Evolutionary conservation across 1,139 yeast genomes (phyloP).

Genomic region (Hyphopichia burtonii): DNA sequence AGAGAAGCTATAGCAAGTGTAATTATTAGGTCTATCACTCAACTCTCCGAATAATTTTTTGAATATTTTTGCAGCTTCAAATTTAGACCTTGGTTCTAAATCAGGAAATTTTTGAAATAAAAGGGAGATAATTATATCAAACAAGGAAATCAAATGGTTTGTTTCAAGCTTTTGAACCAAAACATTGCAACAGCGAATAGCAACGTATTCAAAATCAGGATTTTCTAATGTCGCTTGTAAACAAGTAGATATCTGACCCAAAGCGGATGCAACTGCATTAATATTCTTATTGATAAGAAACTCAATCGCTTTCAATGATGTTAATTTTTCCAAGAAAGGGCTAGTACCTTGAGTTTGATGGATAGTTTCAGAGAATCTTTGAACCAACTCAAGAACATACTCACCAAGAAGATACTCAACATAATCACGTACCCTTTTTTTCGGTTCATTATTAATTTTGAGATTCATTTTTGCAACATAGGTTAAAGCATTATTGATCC

Average conservation of each 20-base stretch:
- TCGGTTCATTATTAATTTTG: slow-evolving; percentile 10
- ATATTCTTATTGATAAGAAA: slow-evolving; percentile 65
- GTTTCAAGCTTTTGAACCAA: slow-evolving; percentile 52
- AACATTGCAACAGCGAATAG: slow-evolving; percentile 67
- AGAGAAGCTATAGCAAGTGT: slow-evolving; percentile 49
- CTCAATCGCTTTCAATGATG: slow-evolving; percentile 72
- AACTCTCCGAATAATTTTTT: slow-evolving; percentile 36
- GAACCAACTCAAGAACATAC: slow-evolving; percentile 75
- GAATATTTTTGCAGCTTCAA: slow-evolving; percentile 46
- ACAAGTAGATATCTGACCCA: slow-evolving; percentile 88
- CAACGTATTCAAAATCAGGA: slow-evolving; percentile 56
- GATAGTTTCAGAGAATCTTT: slow-evolving; percentile 71
- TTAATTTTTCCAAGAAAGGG: slow-evolving; percentile 69
- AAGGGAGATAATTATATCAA: slow-evolving; percentile 45
- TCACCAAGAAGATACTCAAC: slow-evolving; percentile 43
- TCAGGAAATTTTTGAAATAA: slow-evolving; percentile 61
- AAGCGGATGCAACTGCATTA: slow-evolving; percentile 64
- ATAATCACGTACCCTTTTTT: slow-evolving; percentile 12
- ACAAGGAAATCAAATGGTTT: slow-evolving; percentile 48
- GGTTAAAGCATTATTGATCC: slow-evolving; percentile 39
- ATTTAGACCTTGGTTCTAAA: slow-evolving; percentile 48
- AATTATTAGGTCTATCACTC: slow-evolving; percentile 33
- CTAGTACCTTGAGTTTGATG: slow-evolving; percentile 65
- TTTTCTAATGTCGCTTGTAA: slow-evolving; percentile 77
- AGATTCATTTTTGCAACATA: slow-evolving; percentile 36